Evolutionary conservation across 345 rosid species (phyloP), one percentile per base, ranked within the genome.

Genomic region (Punica granatum): DNA sequence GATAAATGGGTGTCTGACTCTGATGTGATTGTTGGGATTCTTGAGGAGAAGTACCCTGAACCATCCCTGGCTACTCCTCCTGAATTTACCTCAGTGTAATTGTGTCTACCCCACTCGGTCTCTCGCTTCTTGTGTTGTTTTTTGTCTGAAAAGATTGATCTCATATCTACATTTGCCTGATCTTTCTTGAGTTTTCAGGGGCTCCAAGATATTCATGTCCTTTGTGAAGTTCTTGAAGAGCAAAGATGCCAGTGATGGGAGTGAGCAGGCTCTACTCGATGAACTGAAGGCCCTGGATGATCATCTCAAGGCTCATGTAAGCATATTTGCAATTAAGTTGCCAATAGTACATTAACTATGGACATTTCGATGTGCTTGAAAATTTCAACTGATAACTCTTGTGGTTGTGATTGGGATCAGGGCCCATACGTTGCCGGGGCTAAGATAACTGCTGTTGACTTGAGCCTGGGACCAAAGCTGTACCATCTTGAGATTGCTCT

Each of bases 1-100:
- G 86, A 79, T 70, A 87, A 88, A 70, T 95, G 96, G 97, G 87
- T 90, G 54, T 1, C 90, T 69, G 98, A 92, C 66, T 92, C 99
- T 41, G 97, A 92, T 74, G 83, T 90, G 63, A 85, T 92, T 70
- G 94, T 83, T 72, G 85, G 80, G 32, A 75, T 92, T 42, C 70
- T 95, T 42, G 97, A 95, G 68, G 90, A 92, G 81, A 95, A 88
- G 71, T 83, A 76, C 61, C 98, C 96, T n/a, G 88, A 84, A 46
- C 92, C 86, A 35, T 67, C 96, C 60, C 90, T 90, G 21, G 77
- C 71, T 54, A 73, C 91, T 32, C 92, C 96, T 67, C 72, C 89
- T 60, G 79, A 83, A 41, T 72, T 88, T 71, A 85, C 88, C 75
- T 69, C 92, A 49, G 88, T 83, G 96, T 87, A 85, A 78, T 60